Base-by-base conservation (phyloP, 768 basidiomycete species). In the Mycena vitilis region DNA sequence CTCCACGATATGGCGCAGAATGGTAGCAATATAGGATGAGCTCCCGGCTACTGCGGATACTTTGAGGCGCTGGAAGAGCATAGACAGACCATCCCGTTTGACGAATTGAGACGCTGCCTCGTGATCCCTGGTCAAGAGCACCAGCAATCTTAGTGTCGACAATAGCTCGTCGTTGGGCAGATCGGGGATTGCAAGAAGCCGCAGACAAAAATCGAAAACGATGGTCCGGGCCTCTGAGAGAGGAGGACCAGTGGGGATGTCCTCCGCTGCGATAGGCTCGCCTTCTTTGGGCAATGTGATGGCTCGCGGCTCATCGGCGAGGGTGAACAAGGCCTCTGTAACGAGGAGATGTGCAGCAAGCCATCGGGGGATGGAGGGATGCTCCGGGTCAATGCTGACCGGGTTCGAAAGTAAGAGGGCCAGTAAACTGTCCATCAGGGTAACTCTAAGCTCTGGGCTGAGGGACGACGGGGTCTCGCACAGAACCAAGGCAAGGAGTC, bases 1-100 rank as follows among this genome's bases (percentile, higher is more conserved):
- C 79, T 99, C 98, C 56, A 96, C 88, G 60, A 95, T 80, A 75
- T 99, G 98, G 9, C 98, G 91, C n/a, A 98, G 83, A 68, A 98
- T 92, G 74, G 92, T 93, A 48, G 91, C 89, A 61, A 95, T 87
- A 77, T 95, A 95, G 0, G 93, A 89, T 53, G 95, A 94, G 70
- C 90, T 91, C 22, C 92, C 90, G 36, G 83, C 78, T 11, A 90
- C 88, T 18, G 90, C 85, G 0, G 89, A 82, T 20, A 83, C 80
- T 71, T 88, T 87, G 71, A 96, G 83, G 37, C 90, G 87, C 61
- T 85, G 83, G 80, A 97, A 90, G 22, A 98, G 82, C 22, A 84
- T 76, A 0, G 78, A 66, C 16, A 95, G 78, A 1, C 93, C 95
- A 58, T 89, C 87, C 15, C 83, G 82, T 58, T 88, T 85, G 71